Conservation (phyloP, 192 early-diverging fungal genomes). For the Phycomyces nitens region DNA sequence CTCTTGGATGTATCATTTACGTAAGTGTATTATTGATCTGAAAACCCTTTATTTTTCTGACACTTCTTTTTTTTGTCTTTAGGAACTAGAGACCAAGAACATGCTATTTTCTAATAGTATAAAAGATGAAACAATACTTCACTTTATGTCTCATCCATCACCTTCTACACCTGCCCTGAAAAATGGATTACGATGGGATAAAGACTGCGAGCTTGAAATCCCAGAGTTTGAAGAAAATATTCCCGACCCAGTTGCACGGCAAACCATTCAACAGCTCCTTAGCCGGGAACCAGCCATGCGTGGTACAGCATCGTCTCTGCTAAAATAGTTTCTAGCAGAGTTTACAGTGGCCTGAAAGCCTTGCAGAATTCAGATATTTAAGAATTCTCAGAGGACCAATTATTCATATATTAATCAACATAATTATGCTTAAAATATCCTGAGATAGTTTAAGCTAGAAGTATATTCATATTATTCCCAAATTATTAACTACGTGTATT, state of each 20-base stretch:
- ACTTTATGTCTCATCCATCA: constrained; percentile 49
- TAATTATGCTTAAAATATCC: too few relatives aligned
- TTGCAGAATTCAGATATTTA: too few relatives aligned
- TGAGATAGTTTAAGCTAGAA: too few relatives aligned
- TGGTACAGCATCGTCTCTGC: constrained; percentile 34
- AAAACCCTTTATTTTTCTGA: background rate
- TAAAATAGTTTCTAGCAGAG: constrained; percentile 6
- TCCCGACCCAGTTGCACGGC: constrained; percentile 29
- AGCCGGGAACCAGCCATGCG: constrained; percentile 39
- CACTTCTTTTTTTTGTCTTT: background rate
- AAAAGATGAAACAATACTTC: constrained; percentile 45
- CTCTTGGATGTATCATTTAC: constrained; percentile 48
- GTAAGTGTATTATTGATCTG: constrained; percentile 18
- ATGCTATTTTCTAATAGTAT: constrained; percentile 38
- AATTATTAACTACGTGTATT: too few relatives aligned
- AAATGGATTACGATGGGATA: constrained; percentile 43
- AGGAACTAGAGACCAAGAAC: constrained; percentile 47
- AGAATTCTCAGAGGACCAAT: too few relatives aligned
- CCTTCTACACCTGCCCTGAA: constrained; percentile 40
- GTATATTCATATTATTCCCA: too few relatives aligned
- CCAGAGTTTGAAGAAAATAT: constrained; percentile 40
- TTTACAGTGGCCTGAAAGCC: too few relatives aligned
- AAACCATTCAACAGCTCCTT: constrained; percentile 38
- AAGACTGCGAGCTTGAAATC: constrained; percentile 35
- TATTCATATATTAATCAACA: too few relatives aligned